Conservation (phyloP, 257 asterid species). For the Solanum virginianum region DNA sequence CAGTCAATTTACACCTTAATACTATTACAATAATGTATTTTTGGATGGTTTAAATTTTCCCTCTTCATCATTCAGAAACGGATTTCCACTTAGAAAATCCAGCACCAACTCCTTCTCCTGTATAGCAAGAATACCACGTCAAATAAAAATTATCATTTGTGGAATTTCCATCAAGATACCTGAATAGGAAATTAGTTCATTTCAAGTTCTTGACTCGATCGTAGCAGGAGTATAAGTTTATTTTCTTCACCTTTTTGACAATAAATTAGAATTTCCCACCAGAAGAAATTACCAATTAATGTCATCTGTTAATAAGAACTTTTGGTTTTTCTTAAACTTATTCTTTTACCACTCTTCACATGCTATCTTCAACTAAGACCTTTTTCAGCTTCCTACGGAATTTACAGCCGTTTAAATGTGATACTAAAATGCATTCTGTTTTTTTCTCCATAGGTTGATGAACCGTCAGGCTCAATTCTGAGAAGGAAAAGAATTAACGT, state of each 20-base stretch:
- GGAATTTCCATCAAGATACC: not conserved
- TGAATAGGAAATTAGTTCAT: not conserved
- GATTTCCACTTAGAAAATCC: not conserved
- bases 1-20: not conserved
- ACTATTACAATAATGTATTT: not conserved
- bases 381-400: not conserved
- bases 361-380: not conserved
- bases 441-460: slow-evolving; percentile 22
- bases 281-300: not conserved
- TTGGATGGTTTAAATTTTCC: not conserved
- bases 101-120: not conserved
- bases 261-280: not conserved
- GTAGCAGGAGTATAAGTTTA: not conserved
- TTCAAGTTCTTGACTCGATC: not conserved
- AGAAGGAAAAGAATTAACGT: slow-evolving; percentile 15
- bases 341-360: not conserved
- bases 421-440: not conserved
- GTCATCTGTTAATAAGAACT: not conserved
- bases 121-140: not conserved
- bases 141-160: not conserved
- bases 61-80: not conserved
- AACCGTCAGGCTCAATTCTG: slow-evolving; percentile 6
- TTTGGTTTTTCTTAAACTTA: not conserved
- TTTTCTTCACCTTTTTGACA: not conserved
- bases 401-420: not conserved